Conservation (phyloP, 352 stramenopile species). For the Pythium scleroteichum region DNA sequence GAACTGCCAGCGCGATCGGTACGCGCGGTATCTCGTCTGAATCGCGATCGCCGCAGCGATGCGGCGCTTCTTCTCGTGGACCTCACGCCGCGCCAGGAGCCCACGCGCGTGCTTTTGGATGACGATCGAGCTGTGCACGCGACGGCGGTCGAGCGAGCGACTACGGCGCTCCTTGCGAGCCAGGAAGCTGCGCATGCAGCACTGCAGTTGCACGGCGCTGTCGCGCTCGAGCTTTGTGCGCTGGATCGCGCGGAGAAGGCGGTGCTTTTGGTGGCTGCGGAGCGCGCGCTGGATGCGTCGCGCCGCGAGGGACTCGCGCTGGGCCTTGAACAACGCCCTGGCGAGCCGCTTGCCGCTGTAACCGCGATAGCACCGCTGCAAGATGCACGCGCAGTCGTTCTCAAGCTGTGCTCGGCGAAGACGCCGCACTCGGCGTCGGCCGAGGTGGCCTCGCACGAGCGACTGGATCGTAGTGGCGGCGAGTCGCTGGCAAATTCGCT, state of each 20-base stretch:
- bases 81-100: slow-evolving; percentile 41
- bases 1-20: slow-evolving; percentile 38
- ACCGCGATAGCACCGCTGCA: slow-evolving; percentile 80
- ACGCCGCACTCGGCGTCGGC: slow-evolving; percentile 21
- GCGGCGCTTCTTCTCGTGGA: slow-evolving; percentile 29
- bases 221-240: slow-evolving; percentile 63
- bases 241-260: slow-evolving; percentile 63
- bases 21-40: slow-evolving; percentile 52
- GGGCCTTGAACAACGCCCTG: slow-evolving; percentile 60
- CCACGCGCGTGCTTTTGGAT: slow-evolving; percentile 59
- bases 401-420: slow-evolving; percentile 45
- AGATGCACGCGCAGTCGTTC: slow-evolving; percentile 40
- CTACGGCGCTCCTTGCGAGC: slow-evolving; percentile 48
- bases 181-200: slow-evolving; percentile 46
- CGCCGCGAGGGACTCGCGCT: slow-evolving; percentile 58
- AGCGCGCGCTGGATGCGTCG: slow-evolving; percentile 70
- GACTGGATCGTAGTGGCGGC: slow-evolving; percentile 52
- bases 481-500: slow-evolving; percentile 26
- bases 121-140: slow-evolving; percentile 32
- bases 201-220: slow-evolving; percentile 55
- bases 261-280: slow-evolving; percentile 56
- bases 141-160: slow-evolving; percentile 19
- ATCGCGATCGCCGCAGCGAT: slow-evolving; percentile 51
- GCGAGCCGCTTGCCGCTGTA: slow-evolving; percentile 74
- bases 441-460: slow-evolving; percentile 52